Percentiles rank a stretch among this genome's conserved stretches.
Evolutionary conservation across 371 early-diverging fungal genomes (phyloP).

Genomic region (Mortierella sp.): DNA sequence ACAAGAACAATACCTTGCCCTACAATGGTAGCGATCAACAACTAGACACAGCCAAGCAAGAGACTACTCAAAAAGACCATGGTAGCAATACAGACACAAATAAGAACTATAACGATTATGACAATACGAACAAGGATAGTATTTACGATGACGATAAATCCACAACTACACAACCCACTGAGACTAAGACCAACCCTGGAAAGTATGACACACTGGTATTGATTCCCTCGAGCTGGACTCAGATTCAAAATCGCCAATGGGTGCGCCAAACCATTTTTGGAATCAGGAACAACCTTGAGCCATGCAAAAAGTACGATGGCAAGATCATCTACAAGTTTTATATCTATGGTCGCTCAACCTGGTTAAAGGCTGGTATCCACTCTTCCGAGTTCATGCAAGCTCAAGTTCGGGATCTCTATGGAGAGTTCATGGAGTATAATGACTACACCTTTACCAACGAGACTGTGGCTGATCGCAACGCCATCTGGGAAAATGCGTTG

Average conservation of each 20-base stretch:
- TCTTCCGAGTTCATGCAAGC: slow-evolving; percentile 55
- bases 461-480: slow-evolving; percentile 58
- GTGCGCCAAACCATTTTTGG: slow-evolving; percentile 67
- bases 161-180: not conserved
- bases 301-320: slow-evolving; percentile 60
- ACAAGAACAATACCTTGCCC: slow-evolving; percentile 16
- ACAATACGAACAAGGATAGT: not conserved
- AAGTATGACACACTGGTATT: slow-evolving; percentile 63
- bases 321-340: slow-evolving; percentile 65
- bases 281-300: slow-evolving; percentile 62
- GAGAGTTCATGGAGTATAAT: slow-evolving; percentile 69
- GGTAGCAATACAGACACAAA: not conserved
- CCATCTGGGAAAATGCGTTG: slow-evolving; percentile 44
- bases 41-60: too few species aligned
- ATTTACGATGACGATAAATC: not conserved
- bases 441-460: slow-evolving; percentile 58
- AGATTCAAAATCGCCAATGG: slow-evolving; percentile 57
- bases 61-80: not conserved
- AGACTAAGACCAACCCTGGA: slow-evolving; percentile 20
- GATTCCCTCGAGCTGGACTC: slow-evolving; percentile 61
- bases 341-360: slow-evolving; percentile 60
- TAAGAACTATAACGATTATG: slow-evolving; percentile 4
- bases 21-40: not conserved
- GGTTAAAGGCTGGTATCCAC: slow-evolving; percentile 24
- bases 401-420: slow-evolving; percentile 59